Conservation (phyloP, 768 basidiomycete species). For the Phlebiopsis gigantea region DNA sequence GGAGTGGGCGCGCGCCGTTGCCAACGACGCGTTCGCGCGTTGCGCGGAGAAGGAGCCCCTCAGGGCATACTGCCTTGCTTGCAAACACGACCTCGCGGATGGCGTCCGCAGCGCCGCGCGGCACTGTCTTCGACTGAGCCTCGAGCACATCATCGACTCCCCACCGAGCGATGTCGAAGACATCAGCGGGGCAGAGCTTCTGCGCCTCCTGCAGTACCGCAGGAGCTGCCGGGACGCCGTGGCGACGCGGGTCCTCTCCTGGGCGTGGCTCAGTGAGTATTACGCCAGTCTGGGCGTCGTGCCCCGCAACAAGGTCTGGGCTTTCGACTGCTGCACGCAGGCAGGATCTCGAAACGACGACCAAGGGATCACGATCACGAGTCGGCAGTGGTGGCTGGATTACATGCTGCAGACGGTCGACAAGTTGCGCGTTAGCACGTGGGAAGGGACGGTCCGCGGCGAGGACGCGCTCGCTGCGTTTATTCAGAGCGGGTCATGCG, state of each 20-base stretch:
- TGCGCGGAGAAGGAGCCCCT: slow-evolving; percentile 5
- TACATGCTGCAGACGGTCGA: not conserved
- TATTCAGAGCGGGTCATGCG: not conserved
- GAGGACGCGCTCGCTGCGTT: not conserved
- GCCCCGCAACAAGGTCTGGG: not conserved
- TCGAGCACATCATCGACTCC: not conserved
- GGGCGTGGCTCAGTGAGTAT: not conserved
- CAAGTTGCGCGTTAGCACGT: not conserved
- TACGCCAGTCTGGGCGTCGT: not conserved
- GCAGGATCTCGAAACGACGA: not conserved
- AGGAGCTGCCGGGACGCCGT: not conserved
- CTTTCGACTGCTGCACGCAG: not conserved
- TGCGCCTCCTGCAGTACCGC: not conserved
- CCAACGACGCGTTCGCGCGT: not conserved
- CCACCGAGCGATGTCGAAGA: not conserved
- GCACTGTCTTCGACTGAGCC: slow-evolving; percentile 14
- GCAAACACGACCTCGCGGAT: slow-evolving; percentile 47
- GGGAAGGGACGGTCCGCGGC: not conserved
- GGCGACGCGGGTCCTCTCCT: not conserved
- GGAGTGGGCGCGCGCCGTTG: not conserved
- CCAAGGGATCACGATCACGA: not conserved
- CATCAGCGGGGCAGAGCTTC: not conserved
- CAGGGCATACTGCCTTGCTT: slow-evolving; percentile 16
- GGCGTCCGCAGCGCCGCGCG: slow-evolving; percentile 47
- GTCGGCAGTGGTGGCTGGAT: not conserved